Conservation (phyloP, 352 stramenopile genomes). For the Aphanomyces stellatus region DNA sequence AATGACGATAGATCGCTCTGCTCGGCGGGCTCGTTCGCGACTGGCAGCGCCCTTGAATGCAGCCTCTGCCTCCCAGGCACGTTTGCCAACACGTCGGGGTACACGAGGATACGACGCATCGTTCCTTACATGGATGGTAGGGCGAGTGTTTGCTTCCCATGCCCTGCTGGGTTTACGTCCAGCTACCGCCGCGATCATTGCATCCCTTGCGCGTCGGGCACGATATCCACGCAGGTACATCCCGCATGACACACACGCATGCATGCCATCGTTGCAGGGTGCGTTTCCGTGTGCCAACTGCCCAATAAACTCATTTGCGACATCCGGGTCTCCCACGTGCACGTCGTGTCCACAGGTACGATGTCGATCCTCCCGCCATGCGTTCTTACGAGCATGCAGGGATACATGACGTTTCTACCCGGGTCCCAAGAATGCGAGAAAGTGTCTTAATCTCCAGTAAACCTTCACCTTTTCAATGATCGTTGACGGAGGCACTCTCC, state of each 20-base stretch:
- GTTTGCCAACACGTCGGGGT: constrained; percentile 10
- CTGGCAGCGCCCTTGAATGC: background rate
- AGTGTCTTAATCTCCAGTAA: too few species aligned
- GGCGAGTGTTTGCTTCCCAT: background rate
- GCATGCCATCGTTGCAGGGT: background rate
- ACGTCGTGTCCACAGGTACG: background rate
- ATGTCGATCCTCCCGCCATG: too few species aligned
- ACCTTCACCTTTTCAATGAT: too few species aligned
- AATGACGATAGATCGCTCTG: background rate
- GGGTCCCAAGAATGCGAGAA: too few species aligned
- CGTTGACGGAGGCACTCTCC: too few species aligned
- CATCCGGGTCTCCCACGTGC: background rate
- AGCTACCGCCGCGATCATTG: constrained; percentile 16
- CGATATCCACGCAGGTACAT: background rate
- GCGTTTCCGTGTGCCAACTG: constrained; percentile 7
- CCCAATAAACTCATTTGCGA: background rate
- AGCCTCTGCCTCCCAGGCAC: constrained; percentile 9
- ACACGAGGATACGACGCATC: background rate
- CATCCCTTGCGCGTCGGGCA: constrained; percentile 6
- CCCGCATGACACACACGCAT: too few species aligned
- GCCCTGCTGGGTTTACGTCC: constrained; percentile 7
- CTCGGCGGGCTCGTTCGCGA: background rate
- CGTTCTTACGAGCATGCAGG: too few species aligned
- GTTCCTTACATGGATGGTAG: background rate
- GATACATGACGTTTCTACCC: too few species aligned